Percentiles rank a stretch among this genome's conserved stretches.
phyloP scores from a whole-genome alignment of 2,329 filamentous ascomycete species.

The Aureobasidium melanogenum region DNA sequence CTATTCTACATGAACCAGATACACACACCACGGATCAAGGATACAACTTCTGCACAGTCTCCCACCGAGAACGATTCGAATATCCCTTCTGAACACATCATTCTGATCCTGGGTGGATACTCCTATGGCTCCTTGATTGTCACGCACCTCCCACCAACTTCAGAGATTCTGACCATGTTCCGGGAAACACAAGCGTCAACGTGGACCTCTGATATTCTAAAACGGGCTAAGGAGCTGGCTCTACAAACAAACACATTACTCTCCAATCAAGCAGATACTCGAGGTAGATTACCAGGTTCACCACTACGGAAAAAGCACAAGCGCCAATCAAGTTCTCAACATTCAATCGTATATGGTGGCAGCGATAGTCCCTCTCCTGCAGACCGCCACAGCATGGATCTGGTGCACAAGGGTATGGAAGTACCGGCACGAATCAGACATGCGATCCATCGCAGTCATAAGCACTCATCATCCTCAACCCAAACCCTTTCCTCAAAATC shows the following conservation, averaged over 20 bases:
- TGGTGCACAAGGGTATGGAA: constrained; percentile 15
- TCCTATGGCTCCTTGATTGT: constrained; percentile 85
- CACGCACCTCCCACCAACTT: constrained; percentile 55
- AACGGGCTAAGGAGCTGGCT: constrained; percentile 61
- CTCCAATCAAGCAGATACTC: constrained; percentile 22
- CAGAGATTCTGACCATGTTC: constrained; percentile 52
- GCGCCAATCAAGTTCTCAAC: constrained; percentile 14
- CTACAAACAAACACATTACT: constrained; percentile 42
- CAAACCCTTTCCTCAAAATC: not conserved
- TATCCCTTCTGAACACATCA: constrained; percentile 15
- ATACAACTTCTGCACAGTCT: not conserved
- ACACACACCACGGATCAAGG: not conserved
- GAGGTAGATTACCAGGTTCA: constrained; percentile 21
- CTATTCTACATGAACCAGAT: constrained; percentile 52
- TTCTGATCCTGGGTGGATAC: constrained; percentile 65
- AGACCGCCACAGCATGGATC: not conserved
- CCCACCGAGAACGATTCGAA: not conserved
- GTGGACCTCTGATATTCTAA: constrained; percentile 57
- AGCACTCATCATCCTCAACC: not conserved
- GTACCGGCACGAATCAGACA: constrained; percentile 25
- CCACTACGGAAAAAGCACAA: constrained; percentile 13
- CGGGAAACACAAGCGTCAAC: constrained; percentile 44
- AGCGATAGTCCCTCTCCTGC: constrained; percentile 24
- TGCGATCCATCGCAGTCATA: constrained; percentile 19
- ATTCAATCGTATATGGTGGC: constrained; percentile 32